Conservation (phyloP, 2,329 filamentous ascomycete genomes). For the Madurella mycetomatis region DNA sequence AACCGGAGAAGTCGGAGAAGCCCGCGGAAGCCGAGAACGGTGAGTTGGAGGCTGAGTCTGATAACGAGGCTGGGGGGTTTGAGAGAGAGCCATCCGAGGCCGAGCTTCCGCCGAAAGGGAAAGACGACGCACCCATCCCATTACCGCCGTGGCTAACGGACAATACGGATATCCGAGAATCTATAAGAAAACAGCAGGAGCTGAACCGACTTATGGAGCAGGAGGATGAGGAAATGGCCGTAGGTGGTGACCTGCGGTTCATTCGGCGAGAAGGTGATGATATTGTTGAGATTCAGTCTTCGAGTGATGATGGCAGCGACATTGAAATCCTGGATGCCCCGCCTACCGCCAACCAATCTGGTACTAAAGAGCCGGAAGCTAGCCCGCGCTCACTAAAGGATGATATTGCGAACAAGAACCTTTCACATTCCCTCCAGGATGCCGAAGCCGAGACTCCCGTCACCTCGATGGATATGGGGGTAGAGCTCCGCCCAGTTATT, state of each 20-base stretch:
- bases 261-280: constrained; percentile 41
- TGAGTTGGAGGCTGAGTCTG: constrained; percentile 28
- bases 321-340: constrained; percentile 53
- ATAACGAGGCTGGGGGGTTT: constrained; percentile 63
- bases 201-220: constrained; percentile 59
- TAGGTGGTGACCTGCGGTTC: constrained; percentile 50
- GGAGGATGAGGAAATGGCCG: constrained; percentile 54
- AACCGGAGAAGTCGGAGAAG: constrained; percentile 31
- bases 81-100: constrained; percentile 41
- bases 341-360: constrained; percentile 28
- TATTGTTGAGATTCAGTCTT: constrained; percentile 60
- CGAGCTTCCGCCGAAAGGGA: constrained; percentile 28
- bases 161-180: constrained; percentile 61
- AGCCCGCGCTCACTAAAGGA: constrained; percentile 18
- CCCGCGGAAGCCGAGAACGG: constrained; percentile 22
- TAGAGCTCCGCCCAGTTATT: neutral
- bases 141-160: constrained; percentile 72
- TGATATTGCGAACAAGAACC: neutral
- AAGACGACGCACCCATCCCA: constrained; percentile 48
- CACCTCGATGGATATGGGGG: neutral
- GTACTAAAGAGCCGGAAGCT: constrained; percentile 9
- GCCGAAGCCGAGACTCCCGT: too few species aligned
- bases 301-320: constrained; percentile 54
- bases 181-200: constrained; percentile 54
- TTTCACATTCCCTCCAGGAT: too few species aligned